A percentile compares a stretch with the other conserved stretches of the same genome.
Conservation (phyloP, 164 flowering plant species). For the Cinnamomum chago region DNA sequence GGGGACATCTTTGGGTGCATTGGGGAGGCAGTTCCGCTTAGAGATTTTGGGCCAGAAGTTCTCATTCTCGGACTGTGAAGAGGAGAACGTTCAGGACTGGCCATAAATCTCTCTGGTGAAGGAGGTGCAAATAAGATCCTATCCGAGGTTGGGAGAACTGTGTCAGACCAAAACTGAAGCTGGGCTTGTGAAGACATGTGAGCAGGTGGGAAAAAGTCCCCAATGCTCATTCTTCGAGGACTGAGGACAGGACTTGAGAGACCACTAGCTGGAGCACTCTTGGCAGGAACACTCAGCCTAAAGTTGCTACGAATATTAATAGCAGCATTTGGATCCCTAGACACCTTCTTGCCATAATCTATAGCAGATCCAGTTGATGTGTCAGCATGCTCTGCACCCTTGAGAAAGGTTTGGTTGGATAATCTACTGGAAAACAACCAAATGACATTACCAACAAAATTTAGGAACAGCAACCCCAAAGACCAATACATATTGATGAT, state of each 20-base stretch:
- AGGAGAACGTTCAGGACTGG: conserved; percentile 50
- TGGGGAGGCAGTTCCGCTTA: conserved; percentile 48
- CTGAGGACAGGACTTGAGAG: conserved; percentile 58
- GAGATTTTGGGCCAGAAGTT: conserved; percentile 27
- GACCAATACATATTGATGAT: not conserved
- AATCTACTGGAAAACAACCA: not conserved
- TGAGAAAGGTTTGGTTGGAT: not conserved
- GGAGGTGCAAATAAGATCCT: conserved; percentile 25
- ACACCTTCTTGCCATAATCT: conserved; percentile 19
- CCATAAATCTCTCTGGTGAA: conserved; percentile 28
- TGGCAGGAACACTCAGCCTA: conserved; percentile 30
- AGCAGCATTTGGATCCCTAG: conserved; percentile 13
- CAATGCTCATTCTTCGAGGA: conserved; percentile 39
- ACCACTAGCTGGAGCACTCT: conserved; percentile 68
- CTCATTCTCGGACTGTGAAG: conserved; percentile 42
- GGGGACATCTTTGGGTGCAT: conserved; percentile 31
- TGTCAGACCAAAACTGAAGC: conserved; percentile 55
- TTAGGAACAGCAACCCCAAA: not conserved
- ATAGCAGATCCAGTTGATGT: conserved; percentile 10
- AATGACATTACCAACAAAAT: not conserved
- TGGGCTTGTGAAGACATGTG: conserved; percentile 20
- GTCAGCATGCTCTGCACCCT: conserved; percentile 4
- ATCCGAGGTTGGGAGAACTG: conserved; percentile 42
- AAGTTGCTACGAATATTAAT: conserved; percentile 20
- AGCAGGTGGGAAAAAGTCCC: conserved; percentile 27